Evolutionary conservation across 352 stramenopile genomes (phyloP).

Genomic region (Pythium scleroteichum): DNA sequence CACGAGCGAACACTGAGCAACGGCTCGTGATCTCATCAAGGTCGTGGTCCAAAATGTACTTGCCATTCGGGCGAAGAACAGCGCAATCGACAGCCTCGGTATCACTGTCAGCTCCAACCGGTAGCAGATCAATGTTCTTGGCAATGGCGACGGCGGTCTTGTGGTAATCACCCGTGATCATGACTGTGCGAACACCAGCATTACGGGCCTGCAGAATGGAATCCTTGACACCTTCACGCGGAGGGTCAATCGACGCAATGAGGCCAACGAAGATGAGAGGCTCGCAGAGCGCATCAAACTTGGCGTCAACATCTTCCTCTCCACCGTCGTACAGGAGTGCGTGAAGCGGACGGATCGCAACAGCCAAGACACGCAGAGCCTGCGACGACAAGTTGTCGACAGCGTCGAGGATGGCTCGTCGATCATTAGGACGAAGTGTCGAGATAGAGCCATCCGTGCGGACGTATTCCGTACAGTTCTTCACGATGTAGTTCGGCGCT

Average conservation of each 20-base stretch:
- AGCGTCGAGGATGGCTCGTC: slow-evolving; percentile 43
- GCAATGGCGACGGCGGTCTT: slow-evolving; percentile 95
- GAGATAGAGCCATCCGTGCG: slow-evolving; percentile 46
- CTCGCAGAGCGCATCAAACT: slow-evolving; percentile 62
- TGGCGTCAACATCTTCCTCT: slow-evolving; percentile 55
- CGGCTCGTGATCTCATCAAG: slow-evolving; percentile 84
- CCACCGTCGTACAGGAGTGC: slow-evolving; percentile 43
- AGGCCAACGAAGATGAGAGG: slow-evolving; percentile 92
- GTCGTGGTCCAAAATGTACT: slow-evolving; percentile 60
- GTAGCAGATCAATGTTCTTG: slow-evolving; percentile 88
- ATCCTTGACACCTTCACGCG: slow-evolving; percentile 54
- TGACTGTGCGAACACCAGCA: slow-evolving; percentile 72
- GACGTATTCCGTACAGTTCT: slow-evolving; percentile 56
- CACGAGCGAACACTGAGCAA: slow-evolving; percentile 92
- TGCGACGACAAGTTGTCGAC: slow-evolving; percentile 64
- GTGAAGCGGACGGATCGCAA: slow-evolving; percentile 75
- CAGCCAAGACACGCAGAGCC: slow-evolving; percentile 86
- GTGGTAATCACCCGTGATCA: slow-evolving; percentile 95
- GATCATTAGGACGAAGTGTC: slow-evolving; percentile 38
- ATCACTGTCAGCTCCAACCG: slow-evolving; percentile 39
- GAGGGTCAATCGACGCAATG: slow-evolving; percentile 89
- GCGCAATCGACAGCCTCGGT: slow-evolving; percentile 70
- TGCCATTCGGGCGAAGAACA: slow-evolving; percentile 46
- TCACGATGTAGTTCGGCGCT: slow-evolving; percentile 62
- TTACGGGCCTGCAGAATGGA: slow-evolving; percentile 56